phyloP scores from a whole-genome alignment of 495 filamentous ascomycete species.

The Hypoxylon subgilvum region DNA sequence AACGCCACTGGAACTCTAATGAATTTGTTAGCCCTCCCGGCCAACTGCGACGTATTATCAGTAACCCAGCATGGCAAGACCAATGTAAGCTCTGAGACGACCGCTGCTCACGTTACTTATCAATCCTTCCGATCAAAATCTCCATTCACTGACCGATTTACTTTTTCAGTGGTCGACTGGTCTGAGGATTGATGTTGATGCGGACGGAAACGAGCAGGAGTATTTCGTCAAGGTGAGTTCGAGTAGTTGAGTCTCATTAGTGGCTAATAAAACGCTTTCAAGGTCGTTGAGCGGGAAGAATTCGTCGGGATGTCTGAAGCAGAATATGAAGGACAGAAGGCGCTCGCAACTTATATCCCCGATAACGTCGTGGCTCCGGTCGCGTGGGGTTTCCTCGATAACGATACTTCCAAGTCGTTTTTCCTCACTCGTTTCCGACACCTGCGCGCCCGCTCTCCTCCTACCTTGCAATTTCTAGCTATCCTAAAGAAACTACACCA shows the following conservation, averaged over 20 bases:
- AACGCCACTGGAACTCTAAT: no score
- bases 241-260: background rate
- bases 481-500: conserved; percentile 49
- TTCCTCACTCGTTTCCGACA: conserved; percentile 24
- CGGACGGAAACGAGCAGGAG: no score
- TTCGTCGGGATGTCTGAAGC: conserved; percentile 21
- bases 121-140: no score
- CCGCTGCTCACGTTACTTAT: no score
- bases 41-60: no score
- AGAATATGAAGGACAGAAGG: conserved; percentile 35
- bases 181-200: no score
- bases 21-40: no score
- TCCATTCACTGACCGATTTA: no score
- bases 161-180: no score
- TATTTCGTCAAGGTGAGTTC: no score
- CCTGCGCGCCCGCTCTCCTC: conserved; percentile 36
- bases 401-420: conserved; percentile 12
- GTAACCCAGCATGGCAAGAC: no score
- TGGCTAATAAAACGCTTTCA: background rate
- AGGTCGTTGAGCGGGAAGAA: conserved; percentile 17
- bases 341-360: conserved; percentile 18
- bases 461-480: conserved; percentile 42
- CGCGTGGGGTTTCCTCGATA: conserved; percentile 19
- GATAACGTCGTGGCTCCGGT: conserved; percentile 21
- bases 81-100: no score